phyloP scores from a whole-genome alignment of 2,329 filamentous ascomycete species.

The Boeremia exigua region DNA sequence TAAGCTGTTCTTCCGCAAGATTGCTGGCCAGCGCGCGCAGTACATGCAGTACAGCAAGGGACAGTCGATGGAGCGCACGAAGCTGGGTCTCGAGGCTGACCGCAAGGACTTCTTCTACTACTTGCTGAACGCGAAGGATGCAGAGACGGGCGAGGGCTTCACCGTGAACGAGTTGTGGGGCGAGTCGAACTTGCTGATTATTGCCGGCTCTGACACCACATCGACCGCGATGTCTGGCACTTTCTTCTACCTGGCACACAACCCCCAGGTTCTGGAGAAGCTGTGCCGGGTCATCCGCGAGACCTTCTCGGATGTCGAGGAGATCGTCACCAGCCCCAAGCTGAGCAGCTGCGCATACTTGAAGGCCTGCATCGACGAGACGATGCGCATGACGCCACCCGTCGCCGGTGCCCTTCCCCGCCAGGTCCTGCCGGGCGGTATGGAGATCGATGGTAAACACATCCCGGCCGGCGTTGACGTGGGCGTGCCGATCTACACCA shows the following conservation, averaged over 20 bases:
- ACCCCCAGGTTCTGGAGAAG: constrained; percentile 42
- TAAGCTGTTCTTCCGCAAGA: constrained; percentile 53
- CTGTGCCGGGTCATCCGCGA: constrained; percentile 44
- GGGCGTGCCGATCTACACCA: constrained; percentile 46
- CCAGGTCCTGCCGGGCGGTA: constrained; percentile 46
- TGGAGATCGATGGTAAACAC: constrained; percentile 45
- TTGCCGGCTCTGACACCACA: constrained; percentile 56
- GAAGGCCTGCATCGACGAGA: constrained; percentile 50
- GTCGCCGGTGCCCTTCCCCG: constrained; percentile 48
- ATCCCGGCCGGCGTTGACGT: constrained; percentile 47
- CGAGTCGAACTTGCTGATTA: constrained; percentile 58
- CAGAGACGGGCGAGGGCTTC: constrained; percentile 53
- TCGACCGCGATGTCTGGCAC: constrained; percentile 51
- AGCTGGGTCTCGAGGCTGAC: constrained; percentile 48
- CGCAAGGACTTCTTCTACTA: constrained; percentile 58
- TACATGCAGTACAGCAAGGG: constrained; percentile 54
- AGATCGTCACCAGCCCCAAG: constrained; percentile 46
- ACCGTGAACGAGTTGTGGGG: constrained; percentile 56
- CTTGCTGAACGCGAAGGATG: constrained; percentile 55
- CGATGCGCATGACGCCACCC: constrained; percentile 50
- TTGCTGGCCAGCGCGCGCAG: constrained; percentile 48
- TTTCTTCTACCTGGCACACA: constrained; percentile 54
- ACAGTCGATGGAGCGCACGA: constrained; percentile 52
- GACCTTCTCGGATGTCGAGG: constrained; percentile 44
- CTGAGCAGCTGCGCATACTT: constrained; percentile 44